Conservation (phyloP, 257 asterid species). For the Scutellaria baicalensis region DNA sequence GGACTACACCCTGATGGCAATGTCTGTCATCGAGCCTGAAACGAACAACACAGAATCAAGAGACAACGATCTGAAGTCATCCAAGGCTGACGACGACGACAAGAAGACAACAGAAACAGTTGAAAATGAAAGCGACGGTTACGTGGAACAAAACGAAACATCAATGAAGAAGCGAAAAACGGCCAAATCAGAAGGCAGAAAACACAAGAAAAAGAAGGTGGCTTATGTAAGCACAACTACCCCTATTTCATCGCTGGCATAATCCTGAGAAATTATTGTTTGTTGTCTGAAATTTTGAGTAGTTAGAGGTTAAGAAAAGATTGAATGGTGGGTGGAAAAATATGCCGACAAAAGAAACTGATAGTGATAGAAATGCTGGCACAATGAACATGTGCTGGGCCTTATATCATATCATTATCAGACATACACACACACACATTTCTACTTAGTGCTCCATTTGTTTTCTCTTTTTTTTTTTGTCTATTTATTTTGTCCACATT, state of each 20-base stretch:
- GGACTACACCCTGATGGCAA: slow-evolving; percentile 65
- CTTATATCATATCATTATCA: too few relatives aligned
- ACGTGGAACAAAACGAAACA: slow-evolving; percentile 9
- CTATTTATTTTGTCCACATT: too few relatives aligned
- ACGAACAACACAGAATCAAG: slow-evolving; percentile 16
- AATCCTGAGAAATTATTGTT: not conserved
- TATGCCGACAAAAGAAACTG: too few relatives aligned
- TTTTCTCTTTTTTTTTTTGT: too few relatives aligned
- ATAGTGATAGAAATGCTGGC: too few relatives aligned
- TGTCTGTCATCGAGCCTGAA: slow-evolving; percentile 83
- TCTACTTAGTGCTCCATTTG: too few relatives aligned
- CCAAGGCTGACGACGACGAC: slow-evolving; percentile 19
- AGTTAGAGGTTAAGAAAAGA: too few relatives aligned
- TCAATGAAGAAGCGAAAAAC: slow-evolving; percentile 68
- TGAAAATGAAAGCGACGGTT: slow-evolving; percentile 13
- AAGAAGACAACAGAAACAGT: slow-evolving; percentile 5
- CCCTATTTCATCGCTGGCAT: slow-evolving; percentile 24
- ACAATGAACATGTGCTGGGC: too few relatives aligned
- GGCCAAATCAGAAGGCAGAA: slow-evolving; percentile 35
- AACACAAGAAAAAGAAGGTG: slow-evolving; percentile 53
- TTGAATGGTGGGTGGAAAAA: too few relatives aligned
- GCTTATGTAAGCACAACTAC: slow-evolving; percentile 26
- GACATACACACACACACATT: too few relatives aligned
- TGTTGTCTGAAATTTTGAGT: not conserved
- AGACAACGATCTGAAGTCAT: slow-evolving; percentile 15